phyloP scores from a whole-genome alignment of 345 rosid genomes.

The Pseudoturritis turrita region DNA sequence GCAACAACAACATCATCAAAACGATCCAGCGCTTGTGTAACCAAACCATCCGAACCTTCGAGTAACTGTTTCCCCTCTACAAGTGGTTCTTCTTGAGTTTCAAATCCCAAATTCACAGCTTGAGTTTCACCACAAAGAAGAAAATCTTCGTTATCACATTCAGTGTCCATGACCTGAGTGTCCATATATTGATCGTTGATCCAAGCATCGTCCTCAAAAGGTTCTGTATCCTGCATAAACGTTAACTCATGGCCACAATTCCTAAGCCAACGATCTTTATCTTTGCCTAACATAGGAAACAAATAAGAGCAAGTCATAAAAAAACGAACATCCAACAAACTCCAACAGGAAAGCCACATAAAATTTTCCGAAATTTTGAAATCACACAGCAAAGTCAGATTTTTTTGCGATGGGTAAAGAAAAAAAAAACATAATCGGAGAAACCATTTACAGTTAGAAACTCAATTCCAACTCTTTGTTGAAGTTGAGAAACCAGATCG shows the following conservation, averaged over 20 bases:
- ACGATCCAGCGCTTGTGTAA: slow-evolving; percentile 27
- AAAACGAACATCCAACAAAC: background rate
- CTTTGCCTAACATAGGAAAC: slow-evolving; percentile 11
- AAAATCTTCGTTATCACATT: slow-evolving; percentile 27
- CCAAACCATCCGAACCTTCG: slow-evolving; percentile 27
- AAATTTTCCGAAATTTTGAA: background rate
- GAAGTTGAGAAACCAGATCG: background rate
- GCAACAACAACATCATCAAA: slow-evolving; percentile 14
- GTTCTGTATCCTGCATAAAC: slow-evolving; percentile 9
- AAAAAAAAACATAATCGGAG: background rate
- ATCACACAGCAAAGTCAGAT: background rate
- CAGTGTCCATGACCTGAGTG: slow-evolving; percentile 35
- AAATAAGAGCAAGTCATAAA: background rate
- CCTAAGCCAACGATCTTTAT: slow-evolving; percentile 12
- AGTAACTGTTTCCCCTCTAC: slow-evolving; percentile 16
- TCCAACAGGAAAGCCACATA: background rate
- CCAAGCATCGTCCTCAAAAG: slow-evolving; percentile 25
- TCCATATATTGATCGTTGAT: slow-evolving; percentile 24
- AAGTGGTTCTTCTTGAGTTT: slow-evolving; percentile 23
- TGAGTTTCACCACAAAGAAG: slow-evolving; percentile 37
- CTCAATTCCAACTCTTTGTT: background rate
- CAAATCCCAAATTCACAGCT: slow-evolving; percentile 28
- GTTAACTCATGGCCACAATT: background rate
- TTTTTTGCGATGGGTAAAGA: background rate
- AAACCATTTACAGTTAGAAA: background rate